Conservation (phyloP, 805 yeast genomes). For the Wickerhamomyces ciferrii region DNA sequence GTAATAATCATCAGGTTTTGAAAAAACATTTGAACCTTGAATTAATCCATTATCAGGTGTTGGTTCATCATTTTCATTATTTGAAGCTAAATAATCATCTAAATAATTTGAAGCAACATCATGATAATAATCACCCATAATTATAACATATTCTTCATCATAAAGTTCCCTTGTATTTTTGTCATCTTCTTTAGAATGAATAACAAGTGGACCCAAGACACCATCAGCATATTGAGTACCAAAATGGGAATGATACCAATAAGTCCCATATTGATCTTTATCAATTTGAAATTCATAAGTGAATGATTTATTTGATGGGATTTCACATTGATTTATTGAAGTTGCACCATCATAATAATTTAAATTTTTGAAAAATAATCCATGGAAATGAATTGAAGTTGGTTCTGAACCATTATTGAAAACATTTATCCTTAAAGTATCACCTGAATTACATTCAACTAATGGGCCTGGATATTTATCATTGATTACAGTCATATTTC, state of each 20-base stretch:
- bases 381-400: conserved; percentile 49
- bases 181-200: conserved; percentile 32
- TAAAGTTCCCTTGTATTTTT: conserved; percentile 30
- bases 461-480: conserved; percentile 46
- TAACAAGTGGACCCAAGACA: conserved; percentile 43
- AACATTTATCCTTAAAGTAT: conserved; percentile 37
- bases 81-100: conserved; percentile 32
- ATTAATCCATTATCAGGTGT: conserved; percentile 40
- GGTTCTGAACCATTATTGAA: conserved; percentile 33
- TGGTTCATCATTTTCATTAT: conserved; percentile 44
- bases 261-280: conserved; percentile 40
- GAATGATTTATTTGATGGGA: conserved; percentile 33
- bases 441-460: conserved; percentile 39
- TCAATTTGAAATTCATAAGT: conserved; percentile 35
- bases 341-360: conserved; percentile 48
- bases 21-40: conserved; percentile 32
- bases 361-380: conserved; percentile 37
- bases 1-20: conserved; percentile 21
- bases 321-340: conserved; percentile 45
- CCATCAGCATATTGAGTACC: conserved; percentile 45
- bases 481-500: conserved; percentile 29
- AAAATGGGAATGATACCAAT: conserved; percentile 54
- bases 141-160: conserved; percentile 42
- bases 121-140: conserved; percentile 49
- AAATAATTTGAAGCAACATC: conserved; percentile 18